Evolutionary conservation across 768 basidiomycete species (phyloP).

Genomic region (Epithele typhae): DNA sequence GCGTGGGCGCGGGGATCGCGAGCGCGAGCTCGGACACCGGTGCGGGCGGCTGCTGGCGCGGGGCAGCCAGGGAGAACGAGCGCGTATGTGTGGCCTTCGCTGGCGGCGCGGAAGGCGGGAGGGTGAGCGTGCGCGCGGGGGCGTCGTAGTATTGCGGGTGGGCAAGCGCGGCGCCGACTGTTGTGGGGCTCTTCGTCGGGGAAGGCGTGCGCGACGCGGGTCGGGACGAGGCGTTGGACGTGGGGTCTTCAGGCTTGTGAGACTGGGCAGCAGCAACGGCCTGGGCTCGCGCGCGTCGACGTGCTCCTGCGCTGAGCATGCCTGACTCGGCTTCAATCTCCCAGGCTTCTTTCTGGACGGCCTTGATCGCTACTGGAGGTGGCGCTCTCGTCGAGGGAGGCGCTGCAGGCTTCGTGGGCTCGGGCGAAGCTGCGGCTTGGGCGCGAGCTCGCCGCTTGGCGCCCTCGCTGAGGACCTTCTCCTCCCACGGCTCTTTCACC

Average conservation of each 20-base stretch:
- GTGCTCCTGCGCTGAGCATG: constrained; percentile 21
- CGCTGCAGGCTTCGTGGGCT: constrained; percentile 19
- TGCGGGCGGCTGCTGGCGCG: constrained; percentile 14
- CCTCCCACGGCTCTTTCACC: constrained; percentile 76
- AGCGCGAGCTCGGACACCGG: constrained; percentile 26
- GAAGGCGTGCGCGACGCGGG: neutral
- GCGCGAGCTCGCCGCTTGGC: constrained; percentile 63
- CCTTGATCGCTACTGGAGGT: constrained; percentile 7
- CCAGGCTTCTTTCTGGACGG: constrained; percentile 22
- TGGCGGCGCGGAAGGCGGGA: constrained; percentile 58
- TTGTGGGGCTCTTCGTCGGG: constrained; percentile 15
- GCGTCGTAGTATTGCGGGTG: constrained; percentile 59
- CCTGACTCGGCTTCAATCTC: constrained; percentile 29
- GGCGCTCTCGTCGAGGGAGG: constrained; percentile 6
- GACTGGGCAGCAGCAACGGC: constrained; percentile 13
- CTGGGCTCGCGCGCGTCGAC: constrained; percentile 20
- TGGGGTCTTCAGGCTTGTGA: neutral
- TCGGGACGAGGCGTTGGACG: neutral
- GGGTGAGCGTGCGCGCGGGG: constrained; percentile 51
- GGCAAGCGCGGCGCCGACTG: constrained; percentile 35
- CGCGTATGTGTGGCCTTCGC: constrained; percentile 51
- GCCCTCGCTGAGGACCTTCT: constrained; percentile 73
- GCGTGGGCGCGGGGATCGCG: constrained; percentile 59
- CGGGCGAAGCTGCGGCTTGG: constrained; percentile 29
- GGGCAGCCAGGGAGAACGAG: constrained; percentile 52